phyloP scores from a whole-genome alignment of 2,329 filamentous ascomycete genomes.

The Fusarium scirpi region DNA sequence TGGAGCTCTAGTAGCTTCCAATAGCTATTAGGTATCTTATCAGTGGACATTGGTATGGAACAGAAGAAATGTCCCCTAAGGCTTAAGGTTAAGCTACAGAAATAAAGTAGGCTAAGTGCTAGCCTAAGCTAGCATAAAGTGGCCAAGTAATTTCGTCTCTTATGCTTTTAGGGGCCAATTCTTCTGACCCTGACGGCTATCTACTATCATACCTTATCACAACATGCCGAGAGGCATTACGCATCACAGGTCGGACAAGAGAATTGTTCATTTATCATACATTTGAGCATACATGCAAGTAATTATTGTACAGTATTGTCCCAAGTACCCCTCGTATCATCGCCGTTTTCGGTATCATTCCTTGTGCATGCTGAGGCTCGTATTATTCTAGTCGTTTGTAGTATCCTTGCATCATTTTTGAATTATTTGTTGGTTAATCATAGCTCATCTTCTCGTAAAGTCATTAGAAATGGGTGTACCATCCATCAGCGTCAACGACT shows the following conservation, averaged over 20 bases:
- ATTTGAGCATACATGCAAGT: constrained; percentile 8
- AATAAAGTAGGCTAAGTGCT: neutral
- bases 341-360: constrained; percentile 1
- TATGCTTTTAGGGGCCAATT: neutral
- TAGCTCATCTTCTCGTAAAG: neutral
- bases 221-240: neutral
- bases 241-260: neutral
- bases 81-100: neutral
- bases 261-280: neutral
- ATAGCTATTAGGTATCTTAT: too few species aligned
- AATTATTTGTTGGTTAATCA: neutral
- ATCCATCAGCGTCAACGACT: constrained; percentile 29
- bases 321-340: constrained; percentile 5
- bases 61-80: neutral
- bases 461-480: constrained; percentile 19
- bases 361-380: neutral
- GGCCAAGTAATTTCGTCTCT: neutral
- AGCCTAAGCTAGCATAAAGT: neutral
- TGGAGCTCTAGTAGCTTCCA: neutral
- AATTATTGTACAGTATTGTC: neutral
- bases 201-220: neutral
- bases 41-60: too few species aligned
- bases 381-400: neutral
- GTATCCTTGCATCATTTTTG: neutral
- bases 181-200: neutral